A percentile compares a stretch with the other conserved stretches of the same genome.
These are phyloP conservation scores for Solanum lycopersicoides DNA, from an alignment of 257 asterid genomes.

Conservation along the genomic window DNA sequence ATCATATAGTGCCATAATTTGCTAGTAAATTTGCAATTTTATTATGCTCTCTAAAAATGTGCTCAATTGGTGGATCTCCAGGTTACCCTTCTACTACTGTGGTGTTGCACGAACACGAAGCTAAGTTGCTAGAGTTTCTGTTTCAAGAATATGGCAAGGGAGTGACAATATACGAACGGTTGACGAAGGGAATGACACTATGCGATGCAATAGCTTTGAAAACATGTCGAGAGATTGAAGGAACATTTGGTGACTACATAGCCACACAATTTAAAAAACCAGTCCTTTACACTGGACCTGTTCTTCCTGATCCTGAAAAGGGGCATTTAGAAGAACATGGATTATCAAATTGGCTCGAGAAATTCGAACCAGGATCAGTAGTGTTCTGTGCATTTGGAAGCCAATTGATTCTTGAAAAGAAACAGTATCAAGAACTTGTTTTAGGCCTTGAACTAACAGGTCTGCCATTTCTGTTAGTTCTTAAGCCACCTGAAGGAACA, in stretches of 20 bases:
- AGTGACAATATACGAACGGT: neutral
- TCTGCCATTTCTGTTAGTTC: neutral
- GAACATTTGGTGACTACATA: slow-evolving; percentile 9
- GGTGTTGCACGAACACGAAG: slow-evolving; percentile 6
- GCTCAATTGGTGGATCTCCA: neutral
- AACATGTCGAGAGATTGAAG: slow-evolving; percentile 16
- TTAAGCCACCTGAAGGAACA: slow-evolving; percentile 3
- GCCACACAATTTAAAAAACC: neutral
- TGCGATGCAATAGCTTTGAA: slow-evolving; percentile 10
- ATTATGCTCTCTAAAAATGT: neutral
- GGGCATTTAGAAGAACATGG: neutral
- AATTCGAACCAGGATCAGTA: neutral
- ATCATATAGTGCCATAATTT: neutral
- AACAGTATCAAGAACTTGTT: slow-evolving; percentile 8
- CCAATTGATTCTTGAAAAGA: slow-evolving; percentile 1
- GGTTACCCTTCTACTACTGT: slow-evolving; percentile 14
- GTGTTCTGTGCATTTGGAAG: slow-evolving; percentile 19
- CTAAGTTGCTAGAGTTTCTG: neutral
- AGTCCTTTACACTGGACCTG: slow-evolving; percentile 12
- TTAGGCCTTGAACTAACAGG: slow-evolving; percentile 3
- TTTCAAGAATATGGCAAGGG: neutral
- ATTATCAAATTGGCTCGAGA: neutral
- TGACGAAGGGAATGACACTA: neutral
- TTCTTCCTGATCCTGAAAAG: neutral
- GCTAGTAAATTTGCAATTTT: neutral